Evolutionary conservation across 2,329 filamentous ascomycete species (phyloP).

Genomic region (Fusarium decemcellulare): DNA sequence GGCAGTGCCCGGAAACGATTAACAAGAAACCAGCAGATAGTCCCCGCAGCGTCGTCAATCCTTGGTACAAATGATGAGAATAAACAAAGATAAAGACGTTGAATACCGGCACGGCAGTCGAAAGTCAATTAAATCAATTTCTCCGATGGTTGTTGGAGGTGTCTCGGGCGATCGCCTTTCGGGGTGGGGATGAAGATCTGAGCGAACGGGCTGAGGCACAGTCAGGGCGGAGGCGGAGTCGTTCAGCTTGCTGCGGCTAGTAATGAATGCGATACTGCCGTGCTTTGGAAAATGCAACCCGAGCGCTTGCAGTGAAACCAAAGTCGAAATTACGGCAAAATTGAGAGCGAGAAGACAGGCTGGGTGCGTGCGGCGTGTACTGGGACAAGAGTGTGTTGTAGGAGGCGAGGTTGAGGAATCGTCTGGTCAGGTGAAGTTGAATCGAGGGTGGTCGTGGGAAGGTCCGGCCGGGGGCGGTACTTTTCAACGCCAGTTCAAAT

Average conservation of each 20-base stretch:
- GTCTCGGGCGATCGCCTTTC: constrained; percentile 35
- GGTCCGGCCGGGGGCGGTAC: constrained; percentile 1
- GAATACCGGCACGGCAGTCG: constrained; percentile 19
- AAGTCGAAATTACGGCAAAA: neutral
- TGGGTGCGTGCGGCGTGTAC: constrained; percentile 1
- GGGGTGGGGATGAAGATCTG: constrained; percentile 35
- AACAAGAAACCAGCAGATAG: neutral
- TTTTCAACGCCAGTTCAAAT: constrained; percentile 12
- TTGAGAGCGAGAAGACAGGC: neutral
- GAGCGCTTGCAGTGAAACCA: neutral
- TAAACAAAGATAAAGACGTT: neutral
- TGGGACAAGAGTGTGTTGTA: constrained; percentile 6
- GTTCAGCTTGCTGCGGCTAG: neutral
- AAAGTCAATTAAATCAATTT: constrained; percentile 13
- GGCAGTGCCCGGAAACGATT: constrained; percentile 8
- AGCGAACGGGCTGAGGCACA: constrained; percentile 28
- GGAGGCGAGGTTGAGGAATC: constrained; percentile 34
- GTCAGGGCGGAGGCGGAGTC: constrained; percentile 16
- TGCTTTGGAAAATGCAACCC: neutral
- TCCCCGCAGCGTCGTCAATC: neutral
- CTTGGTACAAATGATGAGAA: neutral
- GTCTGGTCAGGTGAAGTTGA: constrained; percentile 6
- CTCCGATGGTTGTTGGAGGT: constrained; percentile 19
- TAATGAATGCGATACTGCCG: neutral
- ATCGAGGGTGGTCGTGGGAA: neutral